phyloP scores from a whole-genome alignment of 176 grass and related monocot species.

The Cenchrus purpureus region DNA sequence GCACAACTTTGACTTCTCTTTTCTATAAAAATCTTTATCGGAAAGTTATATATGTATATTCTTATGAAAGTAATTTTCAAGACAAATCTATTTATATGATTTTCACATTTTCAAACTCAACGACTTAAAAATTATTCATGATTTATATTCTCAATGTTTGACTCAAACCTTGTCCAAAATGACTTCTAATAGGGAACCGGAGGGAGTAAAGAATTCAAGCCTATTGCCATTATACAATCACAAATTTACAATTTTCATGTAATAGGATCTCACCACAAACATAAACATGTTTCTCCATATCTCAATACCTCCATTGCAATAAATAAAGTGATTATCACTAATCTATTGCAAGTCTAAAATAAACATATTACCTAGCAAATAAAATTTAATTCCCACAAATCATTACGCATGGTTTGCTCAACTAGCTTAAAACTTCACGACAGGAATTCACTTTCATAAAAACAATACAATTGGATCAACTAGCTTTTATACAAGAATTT shows the following conservation, averaged over 20 bases:
- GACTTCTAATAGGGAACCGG: no score
- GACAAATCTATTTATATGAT: no score
- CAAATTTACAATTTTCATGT: constrained; percentile 5
- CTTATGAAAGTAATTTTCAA: no score
- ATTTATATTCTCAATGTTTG: no score
- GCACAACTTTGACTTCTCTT: no score
- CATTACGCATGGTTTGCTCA: background rate
- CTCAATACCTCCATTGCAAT: background rate
- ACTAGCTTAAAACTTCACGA: background rate
- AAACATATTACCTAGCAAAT: constrained; percentile 5
- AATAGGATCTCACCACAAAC: background rate
- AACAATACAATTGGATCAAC: background rate
- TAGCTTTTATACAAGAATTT: constrained; percentile 20
- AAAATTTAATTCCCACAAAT: constrained; percentile 10
- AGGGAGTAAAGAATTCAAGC: background rate
- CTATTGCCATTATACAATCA: background rate
- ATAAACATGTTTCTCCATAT: background rate
- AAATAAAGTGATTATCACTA: background rate
- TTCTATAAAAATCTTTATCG: no score
- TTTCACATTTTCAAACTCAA: no score
- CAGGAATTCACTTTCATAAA: constrained; percentile 5
- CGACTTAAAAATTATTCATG: no score
- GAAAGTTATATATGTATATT: no score
- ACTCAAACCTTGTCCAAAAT: no score
- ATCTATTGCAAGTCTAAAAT: background rate